Conservation (phyloP, 2,329 filamentous ascomycete species). For the Sclerotinia borealis region DNA sequence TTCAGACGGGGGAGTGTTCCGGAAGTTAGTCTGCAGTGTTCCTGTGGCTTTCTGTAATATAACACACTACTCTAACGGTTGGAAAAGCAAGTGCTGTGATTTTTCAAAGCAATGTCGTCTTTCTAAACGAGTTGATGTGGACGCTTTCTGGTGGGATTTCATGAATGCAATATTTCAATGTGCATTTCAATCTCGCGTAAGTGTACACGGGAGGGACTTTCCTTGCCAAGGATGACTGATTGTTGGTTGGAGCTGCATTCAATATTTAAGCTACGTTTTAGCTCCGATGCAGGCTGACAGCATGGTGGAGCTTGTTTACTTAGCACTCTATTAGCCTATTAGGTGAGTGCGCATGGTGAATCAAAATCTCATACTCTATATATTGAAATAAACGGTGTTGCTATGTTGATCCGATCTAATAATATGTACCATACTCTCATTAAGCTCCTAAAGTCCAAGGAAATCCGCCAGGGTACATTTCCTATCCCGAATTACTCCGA, state of each 20-base stretch:
- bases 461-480: not conserved
- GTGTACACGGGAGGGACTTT: no score
- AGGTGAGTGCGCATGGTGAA: not conserved
- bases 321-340: no score
- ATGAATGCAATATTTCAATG: not conserved
- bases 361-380: not conserved
- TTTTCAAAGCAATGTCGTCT: not conserved
- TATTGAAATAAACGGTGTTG: not conserved
- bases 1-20: not conserved
- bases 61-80: not conserved
- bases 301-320: not conserved
- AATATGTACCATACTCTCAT: conserved; percentile 3
- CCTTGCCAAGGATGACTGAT: not conserved
- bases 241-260: no score
- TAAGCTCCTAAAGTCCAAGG: not conserved
- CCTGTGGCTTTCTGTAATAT: not conserved
- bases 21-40: not conserved
- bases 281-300: not conserved
- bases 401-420: not conserved
- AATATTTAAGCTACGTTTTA: no score
- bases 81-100: not conserved
- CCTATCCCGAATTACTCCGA: not conserved
- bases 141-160: not conserved
- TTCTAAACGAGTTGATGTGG: not conserved
- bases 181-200: not conserved